Evolutionary conservation across 495 filamentous ascomycete species (phyloP).

Genomic region (Penicillium ochrochloron): DNA sequence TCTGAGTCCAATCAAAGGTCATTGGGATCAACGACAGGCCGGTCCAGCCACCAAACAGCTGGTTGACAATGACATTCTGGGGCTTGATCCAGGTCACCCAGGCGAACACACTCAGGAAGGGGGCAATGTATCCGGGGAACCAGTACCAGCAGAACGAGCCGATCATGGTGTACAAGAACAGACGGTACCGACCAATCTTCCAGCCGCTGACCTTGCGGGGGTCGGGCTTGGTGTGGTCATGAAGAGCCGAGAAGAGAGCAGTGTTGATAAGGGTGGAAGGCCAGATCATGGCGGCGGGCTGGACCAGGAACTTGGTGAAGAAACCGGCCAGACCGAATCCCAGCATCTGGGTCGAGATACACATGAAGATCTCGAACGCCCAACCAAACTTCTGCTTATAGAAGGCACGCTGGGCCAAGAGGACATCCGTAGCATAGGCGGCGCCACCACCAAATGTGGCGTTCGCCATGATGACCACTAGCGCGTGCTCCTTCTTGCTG

Average conservation of each 20-base stretch:
- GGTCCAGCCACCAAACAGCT: conserved; percentile 64
- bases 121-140: conserved; percentile 56
- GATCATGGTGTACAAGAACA: conserved; percentile 64
- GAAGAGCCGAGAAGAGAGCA: conserved; percentile 71
- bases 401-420: conserved; percentile 67
- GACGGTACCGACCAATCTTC: conserved; percentile 65
- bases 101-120: conserved; percentile 52
- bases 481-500: conserved; percentile 77
- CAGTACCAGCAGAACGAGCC: conserved; percentile 67
- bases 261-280: conserved; percentile 67
- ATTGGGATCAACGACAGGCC: conserved; percentile 65
- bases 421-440: conserved; percentile 70
- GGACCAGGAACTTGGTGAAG: conserved; percentile 65
- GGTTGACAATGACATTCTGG: conserved; percentile 53
- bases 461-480: conserved; percentile 73
- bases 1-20: conserved; percentile 72
- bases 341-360: conserved; percentile 70
- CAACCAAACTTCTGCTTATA: conserved; percentile 71
- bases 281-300: conserved; percentile 73
- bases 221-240: conserved; percentile 64
- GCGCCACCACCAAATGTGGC: conserved; percentile 55
- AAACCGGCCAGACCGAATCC: conserved; percentile 76
- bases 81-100: conserved; percentile 58
- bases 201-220: conserved; percentile 64
- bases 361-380: conserved; percentile 68